phyloP scores from a whole-genome alignment of 108 stramenopile species.

The Conticribra guillardii region DNA sequence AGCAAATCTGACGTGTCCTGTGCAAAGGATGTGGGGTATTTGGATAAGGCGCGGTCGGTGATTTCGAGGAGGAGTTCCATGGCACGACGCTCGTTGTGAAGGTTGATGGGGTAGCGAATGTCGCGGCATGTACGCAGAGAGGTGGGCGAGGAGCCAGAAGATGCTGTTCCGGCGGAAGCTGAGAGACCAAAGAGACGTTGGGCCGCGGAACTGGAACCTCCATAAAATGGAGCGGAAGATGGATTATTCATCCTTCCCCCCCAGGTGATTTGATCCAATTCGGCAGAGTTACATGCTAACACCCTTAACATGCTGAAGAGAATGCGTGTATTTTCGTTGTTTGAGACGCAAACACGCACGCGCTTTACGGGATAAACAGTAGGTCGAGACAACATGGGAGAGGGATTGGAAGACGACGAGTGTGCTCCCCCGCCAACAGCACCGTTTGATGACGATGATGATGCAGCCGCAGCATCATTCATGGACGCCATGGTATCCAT shows the following conservation, averaged over 20 bases:
- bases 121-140: constrained; percentile 79
- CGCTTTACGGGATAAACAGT: constrained; percentile 66
- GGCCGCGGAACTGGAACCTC: constrained; percentile 14
- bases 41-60: constrained; percentile 55
- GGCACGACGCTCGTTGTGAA: constrained; percentile 82
- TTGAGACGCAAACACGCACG: constrained; percentile 91
- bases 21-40: constrained; percentile 83
- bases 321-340: constrained; percentile 94
- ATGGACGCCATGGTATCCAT: constrained; percentile 10
- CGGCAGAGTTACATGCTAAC: constrained; percentile 69
- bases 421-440: no score
- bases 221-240: constrained; percentile 1
- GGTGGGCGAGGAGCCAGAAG: constrained; percentile 17
- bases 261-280: constrained; percentile 61
- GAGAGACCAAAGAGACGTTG: constrained; percentile 37
- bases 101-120: constrained; percentile 77
- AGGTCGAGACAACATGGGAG: neutral
- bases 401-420: constrained; percentile 10
- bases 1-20: constrained; percentile 72
- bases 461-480: constrained; percentile 10
- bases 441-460: no score
- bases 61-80: constrained; percentile 72
- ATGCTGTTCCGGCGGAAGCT: constrained; percentile 26
- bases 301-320: constrained; percentile 86
- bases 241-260: constrained; percentile 5